Conservation (phyloP, 202 grass and related monocot species). For the Zizania palustris region DNA sequence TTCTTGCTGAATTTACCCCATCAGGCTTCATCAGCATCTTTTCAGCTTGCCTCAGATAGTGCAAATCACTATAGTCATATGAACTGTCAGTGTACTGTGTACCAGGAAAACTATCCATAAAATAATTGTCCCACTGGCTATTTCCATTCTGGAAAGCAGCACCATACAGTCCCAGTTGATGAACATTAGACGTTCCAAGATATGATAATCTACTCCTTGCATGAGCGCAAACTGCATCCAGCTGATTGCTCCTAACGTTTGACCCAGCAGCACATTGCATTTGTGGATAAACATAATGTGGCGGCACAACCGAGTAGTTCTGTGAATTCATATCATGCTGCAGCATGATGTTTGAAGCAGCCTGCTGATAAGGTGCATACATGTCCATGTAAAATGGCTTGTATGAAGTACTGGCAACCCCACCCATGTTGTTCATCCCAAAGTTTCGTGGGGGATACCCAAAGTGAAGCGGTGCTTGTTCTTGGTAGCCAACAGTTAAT, state of each 20-base stretch:
- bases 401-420: constrained; percentile 30
- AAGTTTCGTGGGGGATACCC: constrained; percentile 37
- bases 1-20: constrained; percentile 29
- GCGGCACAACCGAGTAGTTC: constrained; percentile 36
- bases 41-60: constrained; percentile 28
- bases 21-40: constrained; percentile 44
- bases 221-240: neutral
- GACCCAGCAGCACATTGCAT: constrained; percentile 32
- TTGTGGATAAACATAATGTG: constrained; percentile 43
- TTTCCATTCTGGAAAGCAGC: constrained; percentile 37
- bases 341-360: constrained; percentile 51
- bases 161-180: constrained; percentile 31
- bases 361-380: constrained; percentile 43
- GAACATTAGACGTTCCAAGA: constrained; percentile 41
- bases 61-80: constrained; percentile 34
- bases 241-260: constrained; percentile 42
- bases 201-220: constrained; percentile 20
- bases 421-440: constrained; percentile 10
- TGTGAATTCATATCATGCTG: constrained; percentile 36
- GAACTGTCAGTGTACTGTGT: constrained; percentile 48
- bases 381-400: constrained; percentile 43
- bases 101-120: constrained; percentile 27
- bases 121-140: constrained; percentile 37
- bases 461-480: constrained; percentile 24
- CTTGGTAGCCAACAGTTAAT: constrained; percentile 30